Evolutionary conservation across 1,139 yeast genomes (phyloP), one percentile per base, ranked within the genome.

Genomic region (Kluyveromyces marxianus): DNA sequence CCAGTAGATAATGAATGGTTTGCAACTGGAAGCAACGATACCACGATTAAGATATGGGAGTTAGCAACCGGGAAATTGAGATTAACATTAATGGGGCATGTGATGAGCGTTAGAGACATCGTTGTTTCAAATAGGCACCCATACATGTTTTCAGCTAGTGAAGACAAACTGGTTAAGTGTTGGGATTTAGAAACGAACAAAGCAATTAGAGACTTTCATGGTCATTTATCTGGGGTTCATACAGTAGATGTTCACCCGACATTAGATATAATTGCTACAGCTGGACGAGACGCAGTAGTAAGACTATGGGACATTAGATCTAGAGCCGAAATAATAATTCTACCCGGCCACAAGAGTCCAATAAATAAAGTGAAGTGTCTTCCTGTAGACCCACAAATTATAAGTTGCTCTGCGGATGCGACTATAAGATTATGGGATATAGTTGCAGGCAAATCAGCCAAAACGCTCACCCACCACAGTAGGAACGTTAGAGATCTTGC

Each of bases 281-380:
- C 92, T 3, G 96, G 97, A 8, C 71, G 96, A 48, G 99, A 94
- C 63, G 75, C 90, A 4, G 85, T 85, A 0, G 83, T 90, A 0
- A 69, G 95, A 48, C 83, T 88, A 3, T 94, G 99, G 99, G 99
- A 94, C 65, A 82, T 92, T 48, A 72, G 98, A 48, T 78, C 95
- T 0, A 71, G 94, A 46, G 68, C 76, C 2, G 83, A 90, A 21
- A 81, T 86, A 0, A 83, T 83, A 74, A 84, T 84, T 0, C 68
- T 94, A 40, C 71, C 81, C 2, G 98, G 98, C 0, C 98, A 94
- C 64, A 76, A 79, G 51, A 76, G 78, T 36, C 85, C 94, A 26
- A 76, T 94, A 7, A 81, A 83, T 42, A 74, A 82, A 39, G 83
- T 92, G 2, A 70, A 71, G 37, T 72, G 89, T 48, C 82, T 84